Base-by-base conservation (phyloP, 1,284 basidiomycete species). In the Cryptococcus sp. region DNA sequence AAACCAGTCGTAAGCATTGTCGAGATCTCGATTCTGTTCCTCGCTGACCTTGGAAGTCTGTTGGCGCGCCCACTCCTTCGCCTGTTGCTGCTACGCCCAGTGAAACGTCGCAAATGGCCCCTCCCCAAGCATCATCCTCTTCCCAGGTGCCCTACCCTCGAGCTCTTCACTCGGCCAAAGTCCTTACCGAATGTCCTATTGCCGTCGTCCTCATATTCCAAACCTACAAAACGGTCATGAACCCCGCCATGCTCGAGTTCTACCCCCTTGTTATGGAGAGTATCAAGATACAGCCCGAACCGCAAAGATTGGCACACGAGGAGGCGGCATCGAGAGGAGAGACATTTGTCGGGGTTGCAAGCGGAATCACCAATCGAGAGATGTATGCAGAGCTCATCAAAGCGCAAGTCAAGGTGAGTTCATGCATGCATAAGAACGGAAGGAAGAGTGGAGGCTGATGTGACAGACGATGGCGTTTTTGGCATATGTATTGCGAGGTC, bases 201-300 rank as follows among this genome's bases (percentile, higher is more conserved):
- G 85, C 92, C 18, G 84, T 97, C 58, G 89, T 95, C 35, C 82
- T 93, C 36, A 86, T 97, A 71, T 85, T 89, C 54, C 93, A 97
- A 73, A 82, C 82, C 26, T 85, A 86, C 52, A 77, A 79, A 33
- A 69, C 83, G 47, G 82, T 87, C 43, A 78, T 83, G 57, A 68
- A 74, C 7, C 77, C 83, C 7, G 79, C 83, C 24, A 82, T 95
- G 57, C 82, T 85, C 59, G 78, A 82, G 32, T 85, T 86, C 33
- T 79, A 94, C 36, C 79, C 82, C 5, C 78, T 86, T 10, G 84
- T 86, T 22, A 84, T 94, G 60, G 73, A 82, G 68, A 77, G 77
- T 57, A 71, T 94, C 42, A 80, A 81, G 47, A 74, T 92, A 5
- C 86, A 95, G 75, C 86, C 93, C 2, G 84, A 88, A 42, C 86